phyloP scores from a whole-genome alignment of 345 rosid genomes.

The Dipteronia sinensis region DNA sequence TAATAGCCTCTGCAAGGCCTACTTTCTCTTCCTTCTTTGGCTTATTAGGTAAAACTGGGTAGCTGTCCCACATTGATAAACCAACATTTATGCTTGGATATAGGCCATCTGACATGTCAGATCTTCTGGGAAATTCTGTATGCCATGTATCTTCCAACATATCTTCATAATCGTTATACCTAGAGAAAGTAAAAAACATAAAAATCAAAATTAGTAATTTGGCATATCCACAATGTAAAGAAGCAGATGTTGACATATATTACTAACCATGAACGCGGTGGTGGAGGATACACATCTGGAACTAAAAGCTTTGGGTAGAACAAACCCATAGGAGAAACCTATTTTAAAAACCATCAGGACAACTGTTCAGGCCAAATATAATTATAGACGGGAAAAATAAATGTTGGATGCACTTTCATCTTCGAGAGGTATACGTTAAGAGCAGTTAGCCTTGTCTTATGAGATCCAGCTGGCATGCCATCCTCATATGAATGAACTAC shows the following conservation, averaged over 20 bases:
- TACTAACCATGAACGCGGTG: conserved; percentile 82
- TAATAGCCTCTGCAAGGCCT: conserved; percentile 94
- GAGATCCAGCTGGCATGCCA: conserved; percentile 68
- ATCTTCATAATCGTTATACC: conserved; percentile 90
- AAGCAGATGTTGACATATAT: conserved; percentile 15
- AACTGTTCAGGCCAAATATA: neutral
- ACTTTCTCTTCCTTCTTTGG: conserved; percentile 94
- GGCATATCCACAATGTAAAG: conserved; percentile 15
- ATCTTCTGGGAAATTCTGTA: conserved; percentile 72
- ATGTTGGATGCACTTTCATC: conserved; percentile 12
- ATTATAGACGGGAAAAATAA: conserved; percentile 8
- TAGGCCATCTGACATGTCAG: conserved; percentile 54
- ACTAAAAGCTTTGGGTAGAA: conserved; percentile 84
- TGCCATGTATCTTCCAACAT: conserved; percentile 92
- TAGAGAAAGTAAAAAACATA: conserved; percentile 24
- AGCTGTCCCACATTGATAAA: conserved; percentile 85
- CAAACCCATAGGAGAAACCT: conserved; percentile 98
- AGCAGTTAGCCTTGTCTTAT: conserved; percentile 80
- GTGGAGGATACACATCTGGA: conserved; percentile 83
- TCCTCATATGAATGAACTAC: conserved; percentile 80
- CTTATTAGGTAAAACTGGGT: conserved; percentile 55
- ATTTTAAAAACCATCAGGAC: conserved; percentile 18
- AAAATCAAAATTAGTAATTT: conserved; percentile 7
- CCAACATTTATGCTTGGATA: conserved; percentile 56
- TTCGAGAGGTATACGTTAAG: conserved; percentile 55